Base-by-base conservation (phyloP, 2,329 filamentous ascomycete genomes). In the Colletotrichum sp. region DNA sequence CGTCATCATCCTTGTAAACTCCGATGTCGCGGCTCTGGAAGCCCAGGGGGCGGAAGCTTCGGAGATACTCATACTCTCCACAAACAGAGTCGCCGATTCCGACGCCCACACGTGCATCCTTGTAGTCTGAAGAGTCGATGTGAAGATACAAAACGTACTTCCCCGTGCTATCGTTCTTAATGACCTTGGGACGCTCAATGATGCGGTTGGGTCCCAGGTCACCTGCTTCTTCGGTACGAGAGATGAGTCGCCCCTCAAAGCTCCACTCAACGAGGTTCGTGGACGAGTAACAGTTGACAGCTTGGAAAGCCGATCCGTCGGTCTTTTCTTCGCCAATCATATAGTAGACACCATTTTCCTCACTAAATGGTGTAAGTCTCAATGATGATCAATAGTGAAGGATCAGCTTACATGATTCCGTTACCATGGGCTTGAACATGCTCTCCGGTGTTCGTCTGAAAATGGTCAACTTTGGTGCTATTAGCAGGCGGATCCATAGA, bases 111-210 rank as follows among this genome's bases (percentile, higher is more conserved):
- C 90, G 91, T 1, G 93, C 93, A 44, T 93, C 92, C 2, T 86
- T 87, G 78, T 94, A 94, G 80, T 87, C 88, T 34, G 85, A 85
- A 71, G 85, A 88, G 80, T 95, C 93, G 65, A 94, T 93, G 80
- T 94, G 93, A 86, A 94, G 87, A 86, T 91, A 94, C 82, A 94
- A 84, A n/a, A 94, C 92, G 82, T 92, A 95, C 77, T 92, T 91
- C 8, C 82, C 79, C 0, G 92, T 94, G n/a, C 85, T 84, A 16
- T 91, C 89, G 78, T 94, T 94, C 84, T 91, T 93, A 7, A 94
- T 89, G 6, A 94, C 89, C 83, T 94, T 94, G 4, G 93, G 93
- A 24, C 93, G 85, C 82, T 94, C 93, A 3, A 94, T 90, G 13
- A 94, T 88, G 4, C 92, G 89, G 76, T 88, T 88, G 0, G 91